phyloP scores from a whole-genome alignment of 1,284 basidiomycete genomes.

The Inonotus hispidus region DNA sequence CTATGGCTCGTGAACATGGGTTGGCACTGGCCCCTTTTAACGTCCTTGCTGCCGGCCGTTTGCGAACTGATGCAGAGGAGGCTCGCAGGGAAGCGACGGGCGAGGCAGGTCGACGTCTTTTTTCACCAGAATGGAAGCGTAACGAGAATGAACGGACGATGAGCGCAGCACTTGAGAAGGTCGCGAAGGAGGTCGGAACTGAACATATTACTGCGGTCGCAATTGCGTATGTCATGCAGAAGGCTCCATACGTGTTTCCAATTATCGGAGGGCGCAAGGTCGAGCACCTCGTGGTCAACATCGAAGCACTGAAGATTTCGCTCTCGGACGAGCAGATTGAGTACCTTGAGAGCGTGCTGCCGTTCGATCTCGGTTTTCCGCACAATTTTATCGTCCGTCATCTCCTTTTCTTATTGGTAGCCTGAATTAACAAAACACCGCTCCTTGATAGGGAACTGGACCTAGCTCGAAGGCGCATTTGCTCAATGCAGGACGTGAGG shows the following conservation, averaged over 20 bases:
- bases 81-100: not conserved
- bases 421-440: not conserved
- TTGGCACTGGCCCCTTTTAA: not conserved
- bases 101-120: not conserved
- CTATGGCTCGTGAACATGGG: not conserved
- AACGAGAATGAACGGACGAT: not conserved
- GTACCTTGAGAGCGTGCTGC: conserved; percentile 19
- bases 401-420: too few relatives aligned
- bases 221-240: conserved; percentile 18
- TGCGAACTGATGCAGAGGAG: not conserved
- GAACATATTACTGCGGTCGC: conserved; percentile 17
- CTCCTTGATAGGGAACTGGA: not conserved
- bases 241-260: conserved; percentile 21
- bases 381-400: not conserved
- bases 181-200: too few relatives aligned
- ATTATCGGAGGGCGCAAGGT: conserved; percentile 27
- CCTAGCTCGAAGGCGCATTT: not conserved
- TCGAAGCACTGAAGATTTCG: conserved; percentile 24
- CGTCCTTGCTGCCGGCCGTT: not conserved
- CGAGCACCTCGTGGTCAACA: conserved; percentile 26
- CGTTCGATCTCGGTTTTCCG: conserved; percentile 26
- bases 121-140: not conserved
- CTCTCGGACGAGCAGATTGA: conserved; percentile 23
- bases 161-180: conserved; percentile 23
- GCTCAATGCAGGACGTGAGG: not conserved